Conservation (phyloP, 2,329 filamentous ascomycete genomes). For the Epichloe sp. region DNA sequence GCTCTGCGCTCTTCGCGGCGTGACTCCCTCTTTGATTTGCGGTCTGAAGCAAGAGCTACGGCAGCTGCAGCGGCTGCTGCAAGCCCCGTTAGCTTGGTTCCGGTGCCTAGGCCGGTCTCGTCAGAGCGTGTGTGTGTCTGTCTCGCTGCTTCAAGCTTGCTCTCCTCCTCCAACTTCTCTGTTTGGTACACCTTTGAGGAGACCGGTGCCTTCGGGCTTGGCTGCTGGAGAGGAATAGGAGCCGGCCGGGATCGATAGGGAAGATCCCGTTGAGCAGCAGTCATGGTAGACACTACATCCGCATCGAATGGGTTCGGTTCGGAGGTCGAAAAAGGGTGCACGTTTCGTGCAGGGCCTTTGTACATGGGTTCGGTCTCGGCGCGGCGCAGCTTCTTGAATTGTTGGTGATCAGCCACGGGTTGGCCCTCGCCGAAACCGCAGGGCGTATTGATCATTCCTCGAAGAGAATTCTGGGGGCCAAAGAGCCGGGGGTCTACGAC, state of each 20-base stretch:
- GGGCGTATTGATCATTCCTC: conserved; percentile 35
- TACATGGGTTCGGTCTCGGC: conserved; percentile 11
- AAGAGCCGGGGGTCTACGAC: conserved; percentile 44
- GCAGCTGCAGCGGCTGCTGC: conserved; percentile 37
- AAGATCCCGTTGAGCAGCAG: conserved; percentile 26
- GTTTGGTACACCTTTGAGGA: conserved; percentile 54
- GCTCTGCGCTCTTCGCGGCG: conserved; percentile 11
- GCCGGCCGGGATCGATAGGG: conserved; percentile 35
- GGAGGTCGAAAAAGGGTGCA: conserved; percentile 53
- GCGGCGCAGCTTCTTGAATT: conserved; percentile 11
- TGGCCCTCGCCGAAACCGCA: conserved; percentile 37
- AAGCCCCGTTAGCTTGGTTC: conserved; percentile 31
- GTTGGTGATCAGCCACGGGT: conserved; percentile 14
- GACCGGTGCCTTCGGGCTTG: conserved; percentile 64
- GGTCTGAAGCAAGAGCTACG: conserved; percentile 15
- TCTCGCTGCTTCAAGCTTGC: conserved; percentile 19
- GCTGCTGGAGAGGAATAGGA: conserved; percentile 66
- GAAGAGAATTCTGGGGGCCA: conserved; percentile 48
- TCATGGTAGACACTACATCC: conserved; percentile 34
- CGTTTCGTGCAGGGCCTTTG: conserved; percentile 38
- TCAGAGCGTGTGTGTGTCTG: conserved; percentile 19
- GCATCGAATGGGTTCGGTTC: conserved; percentile 53
- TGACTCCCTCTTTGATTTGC: conserved; percentile 9
- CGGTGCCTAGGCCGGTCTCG: conserved; percentile 27
- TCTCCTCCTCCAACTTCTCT: conserved; percentile 24